Base-by-base conservation (phyloP, 768 basidiomycete species). In the Trametes meyenii region DNA sequence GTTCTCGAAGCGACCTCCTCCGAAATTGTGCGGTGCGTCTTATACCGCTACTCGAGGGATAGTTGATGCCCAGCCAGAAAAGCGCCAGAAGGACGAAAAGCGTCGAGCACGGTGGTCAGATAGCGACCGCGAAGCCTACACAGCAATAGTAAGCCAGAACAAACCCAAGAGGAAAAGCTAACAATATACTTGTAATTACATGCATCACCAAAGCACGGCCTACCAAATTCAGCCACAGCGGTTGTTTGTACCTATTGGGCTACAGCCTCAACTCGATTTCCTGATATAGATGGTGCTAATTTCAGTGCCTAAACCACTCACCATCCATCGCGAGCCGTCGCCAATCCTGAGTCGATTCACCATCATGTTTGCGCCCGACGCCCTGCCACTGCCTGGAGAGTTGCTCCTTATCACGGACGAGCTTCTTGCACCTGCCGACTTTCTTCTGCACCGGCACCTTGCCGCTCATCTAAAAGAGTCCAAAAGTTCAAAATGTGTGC, bases 391-490 rank as follows among this genome's bases (percentile, higher is more conserved):
- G 14, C 76, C 83, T 36, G 77, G 78, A 29, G 79, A 85, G 10
- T 67, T 86, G 16, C 66, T 89, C 12, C 74, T 92, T 0, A 77
- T 93, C 6, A 88, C 89, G 6, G 91, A 93, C 66, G 81, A 89
- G 51, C 76, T 92, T 0, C 75, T 79, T 0, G 83, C 91, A 0
- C 86, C 91, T 1, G 88, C 85, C 12, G 89, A 91, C 61, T 93
- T 92, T 66, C 66, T 92, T 11, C 77, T 93, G 1, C 85, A 90
- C 62, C 78, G 78, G 12, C 73, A 77, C 45, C 64, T 92, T 4
- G 70, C 76, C 21, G 66, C 77, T 2, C 82, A 86, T 58, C 72
- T 89, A 43, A 90, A 88, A 35, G 55, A 60, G 42, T 52, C 66
- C n/a, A 69, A 59, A 23, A 66, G 42, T 8, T 69, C 79, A 1